A percentile compares a stretch with the other conserved stretches of the same genome.
Evolutionary conservation across 1,284 basidiomycete genomes (phyloP).

Genomic region (Lignosus rhinocerotis): DNA sequence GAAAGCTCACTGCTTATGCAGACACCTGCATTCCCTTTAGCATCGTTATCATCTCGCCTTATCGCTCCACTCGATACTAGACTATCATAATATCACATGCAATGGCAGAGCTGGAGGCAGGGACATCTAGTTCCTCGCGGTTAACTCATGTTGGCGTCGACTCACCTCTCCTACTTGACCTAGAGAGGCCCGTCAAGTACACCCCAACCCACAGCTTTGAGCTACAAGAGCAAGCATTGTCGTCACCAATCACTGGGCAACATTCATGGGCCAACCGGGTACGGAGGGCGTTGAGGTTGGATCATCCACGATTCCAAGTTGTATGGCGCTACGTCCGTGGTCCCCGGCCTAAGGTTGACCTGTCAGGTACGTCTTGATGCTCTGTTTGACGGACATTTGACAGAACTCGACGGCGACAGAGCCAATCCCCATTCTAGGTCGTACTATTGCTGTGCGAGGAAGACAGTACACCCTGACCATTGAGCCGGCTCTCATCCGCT

Average conservation of each 20-base stretch:
- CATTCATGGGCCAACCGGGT: conserved; percentile 20
- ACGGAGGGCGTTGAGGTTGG: conserved; percentile 19
- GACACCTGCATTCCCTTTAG: background rate
- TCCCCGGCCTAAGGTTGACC: conserved; percentile 57
- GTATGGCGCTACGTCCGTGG: conserved; percentile 51
- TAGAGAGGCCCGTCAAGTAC: conserved; percentile 13
- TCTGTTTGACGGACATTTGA: conserved; percentile 6
- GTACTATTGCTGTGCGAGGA: conserved; percentile 42
- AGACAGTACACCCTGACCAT: conserved; percentile 45
- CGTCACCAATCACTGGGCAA: background rate
- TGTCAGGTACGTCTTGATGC: conserved; percentile 47
- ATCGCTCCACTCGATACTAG: background rate
- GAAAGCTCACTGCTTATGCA: background rate
- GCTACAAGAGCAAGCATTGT: conserved; percentile 15
- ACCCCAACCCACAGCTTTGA: conserved; percentile 22
- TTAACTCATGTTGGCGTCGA: conserved; percentile 21
- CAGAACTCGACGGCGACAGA: conserved; percentile 37
- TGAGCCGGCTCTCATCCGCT: conserved; percentile 51
- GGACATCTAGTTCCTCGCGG: conserved; percentile 23
- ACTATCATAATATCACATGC: conserved; percentile 8
- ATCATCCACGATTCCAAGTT: conserved; percentile 27
- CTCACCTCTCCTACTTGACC: background rate
- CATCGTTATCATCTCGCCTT: background rate
- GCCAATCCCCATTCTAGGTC: conserved; percentile 54
- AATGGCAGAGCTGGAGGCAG: conserved; percentile 25